Conservation (phyloP, 805 yeast genomes). For the Pichia insulana region DNA sequence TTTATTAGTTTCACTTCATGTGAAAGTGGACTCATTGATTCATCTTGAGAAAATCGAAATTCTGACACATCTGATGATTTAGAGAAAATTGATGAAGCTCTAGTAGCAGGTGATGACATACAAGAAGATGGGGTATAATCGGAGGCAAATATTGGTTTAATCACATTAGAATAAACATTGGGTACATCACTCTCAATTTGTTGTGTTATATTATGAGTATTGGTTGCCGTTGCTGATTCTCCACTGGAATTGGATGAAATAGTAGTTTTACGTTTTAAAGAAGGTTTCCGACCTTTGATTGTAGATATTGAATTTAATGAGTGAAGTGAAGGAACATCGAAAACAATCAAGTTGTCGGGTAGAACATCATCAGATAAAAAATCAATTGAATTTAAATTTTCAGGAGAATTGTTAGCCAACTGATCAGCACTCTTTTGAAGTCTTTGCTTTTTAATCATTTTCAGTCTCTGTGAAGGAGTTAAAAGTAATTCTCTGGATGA, state of each 20-base stretch:
- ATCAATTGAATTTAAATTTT: constrained; percentile 24
- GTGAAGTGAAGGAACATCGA: constrained; percentile 58
- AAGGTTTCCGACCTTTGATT: constrained; percentile 11
- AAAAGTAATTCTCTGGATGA: constrained; percentile 10
- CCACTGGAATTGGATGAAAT: background rate
- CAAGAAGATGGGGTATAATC: constrained; percentile 10
- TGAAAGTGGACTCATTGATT: constrained; percentile 19
- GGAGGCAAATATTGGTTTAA: background rate
- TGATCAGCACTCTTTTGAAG: constrained; percentile 3
- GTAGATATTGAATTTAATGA: constrained; percentile 35
- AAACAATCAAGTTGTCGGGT: constrained; percentile 45
- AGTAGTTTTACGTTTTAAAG: constrained; percentile 9
- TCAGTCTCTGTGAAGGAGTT: constrained; percentile 23
- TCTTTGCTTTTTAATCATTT: constrained; percentile 17
- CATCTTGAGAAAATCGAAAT: constrained; percentile 16
- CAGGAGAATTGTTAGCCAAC: constrained; percentile 11
- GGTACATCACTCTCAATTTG: constrained; percentile 4
- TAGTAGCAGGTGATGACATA: constrained; percentile 29
- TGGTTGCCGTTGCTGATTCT: background rate
- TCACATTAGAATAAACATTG: background rate
- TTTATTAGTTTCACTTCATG: constrained; percentile 30
- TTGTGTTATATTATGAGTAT: constrained; percentile 7
- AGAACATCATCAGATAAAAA: constrained; percentile 43
- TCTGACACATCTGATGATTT: constrained; percentile 25
- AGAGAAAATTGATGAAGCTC: constrained; percentile 40